These are phyloP conservation scores for Flagelloscypha sp. DNA, from an alignment of 768 basidiomycete genomes.

Conservation along the genomic window DNA sequence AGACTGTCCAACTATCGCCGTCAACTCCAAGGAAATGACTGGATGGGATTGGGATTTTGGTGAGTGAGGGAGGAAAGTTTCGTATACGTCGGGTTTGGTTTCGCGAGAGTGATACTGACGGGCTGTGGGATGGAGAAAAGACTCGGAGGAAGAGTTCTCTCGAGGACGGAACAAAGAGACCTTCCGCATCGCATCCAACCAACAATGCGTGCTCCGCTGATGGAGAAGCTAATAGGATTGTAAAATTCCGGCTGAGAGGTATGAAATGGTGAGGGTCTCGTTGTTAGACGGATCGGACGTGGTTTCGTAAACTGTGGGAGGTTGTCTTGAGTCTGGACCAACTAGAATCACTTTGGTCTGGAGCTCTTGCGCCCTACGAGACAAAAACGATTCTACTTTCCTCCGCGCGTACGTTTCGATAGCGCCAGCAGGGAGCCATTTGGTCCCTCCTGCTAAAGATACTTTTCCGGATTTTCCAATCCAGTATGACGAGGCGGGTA, in stretches of 20 bases:
- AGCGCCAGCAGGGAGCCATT: slow-evolving; percentile 23
- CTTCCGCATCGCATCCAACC: slow-evolving; percentile 29
- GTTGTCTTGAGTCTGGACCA: slow-evolving; percentile 24
- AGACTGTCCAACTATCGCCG: slow-evolving; percentile 6
- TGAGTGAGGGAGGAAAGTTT: slow-evolving; percentile 8
- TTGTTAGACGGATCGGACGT: background rate
- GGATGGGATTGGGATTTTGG: slow-evolving; percentile 13
- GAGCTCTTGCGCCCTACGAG: slow-evolving; percentile 23
- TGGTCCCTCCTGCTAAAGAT: slow-evolving; percentile 23
- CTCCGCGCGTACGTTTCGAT: slow-evolving; percentile 26
- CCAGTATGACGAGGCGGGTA: slow-evolving; percentile 16
- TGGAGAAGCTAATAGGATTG: slow-evolving; percentile 33
- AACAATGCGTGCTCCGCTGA: slow-evolving; percentile 36
- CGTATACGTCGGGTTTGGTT: slow-evolving; percentile 7
- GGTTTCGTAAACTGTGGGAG: slow-evolving; percentile 9
- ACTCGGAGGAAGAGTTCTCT: slow-evolving; percentile 25
- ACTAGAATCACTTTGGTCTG: slow-evolving; percentile 29
- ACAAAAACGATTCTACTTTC: slow-evolving; percentile 27
- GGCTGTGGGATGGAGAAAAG: slow-evolving; percentile 17
- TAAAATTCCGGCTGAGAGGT: slow-evolving; percentile 39
- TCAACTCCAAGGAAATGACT: slow-evolving; percentile 19
- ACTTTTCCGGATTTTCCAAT: slow-evolving; percentile 16
- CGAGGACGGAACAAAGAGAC: slow-evolving; percentile 29
- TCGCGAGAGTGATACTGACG: background rate
- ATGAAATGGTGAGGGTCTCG: slow-evolving; percentile 27